A percentile compares a stretch with the other conserved stretches of the same genome.
phyloP scores from a whole-genome alignment of 495 filamentous ascomycete genomes.

The Aspergillus avenaceus region DNA sequence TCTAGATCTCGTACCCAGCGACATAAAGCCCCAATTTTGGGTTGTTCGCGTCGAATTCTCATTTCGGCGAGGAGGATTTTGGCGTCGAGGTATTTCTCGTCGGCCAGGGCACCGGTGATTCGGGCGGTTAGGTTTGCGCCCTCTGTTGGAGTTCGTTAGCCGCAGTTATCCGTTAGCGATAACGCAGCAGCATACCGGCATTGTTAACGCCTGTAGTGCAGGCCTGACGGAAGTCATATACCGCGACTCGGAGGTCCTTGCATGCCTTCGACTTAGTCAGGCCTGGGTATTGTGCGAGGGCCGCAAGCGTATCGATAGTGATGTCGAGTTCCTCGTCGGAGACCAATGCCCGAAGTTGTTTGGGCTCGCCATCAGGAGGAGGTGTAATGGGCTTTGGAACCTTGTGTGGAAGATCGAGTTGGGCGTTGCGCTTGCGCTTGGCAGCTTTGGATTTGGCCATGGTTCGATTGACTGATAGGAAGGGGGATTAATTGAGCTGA shows the following conservation, averaged over 20 bases:
- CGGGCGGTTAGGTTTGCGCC: constrained; percentile 36
- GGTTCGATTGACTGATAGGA: not conserved
- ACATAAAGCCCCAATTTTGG: constrained; percentile 37
- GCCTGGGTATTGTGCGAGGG: constrained; percentile 32
- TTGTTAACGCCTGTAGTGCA: constrained; percentile 36
- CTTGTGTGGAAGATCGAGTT: constrained; percentile 29
- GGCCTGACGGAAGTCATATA: constrained; percentile 36
- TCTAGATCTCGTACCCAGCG: constrained; percentile 39
- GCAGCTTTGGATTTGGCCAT: constrained; percentile 36
- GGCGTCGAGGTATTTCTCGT: constrained; percentile 33
- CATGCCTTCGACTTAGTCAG: constrained; percentile 37
- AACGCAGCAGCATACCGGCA: constrained; percentile 19
- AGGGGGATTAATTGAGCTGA: not conserved
- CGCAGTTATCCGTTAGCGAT: not conserved
- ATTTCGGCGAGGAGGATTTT: constrained; percentile 34
- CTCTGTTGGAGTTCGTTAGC: constrained; percentile 20
- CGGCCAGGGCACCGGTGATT: constrained; percentile 32
- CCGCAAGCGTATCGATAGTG: constrained; percentile 32
- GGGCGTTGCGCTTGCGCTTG: constrained; percentile 38
- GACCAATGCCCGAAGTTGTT: constrained; percentile 28
- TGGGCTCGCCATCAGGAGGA: constrained; percentile 34
- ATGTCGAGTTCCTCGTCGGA: constrained; percentile 35
- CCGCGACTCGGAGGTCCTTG: constrained; percentile 35
- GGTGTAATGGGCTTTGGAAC: constrained; percentile 25
- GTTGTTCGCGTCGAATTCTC: constrained; percentile 32